Evolutionary conservation across 2,329 filamentous ascomycete species (phyloP).

Genomic region (Penicillium paneum): DNA sequence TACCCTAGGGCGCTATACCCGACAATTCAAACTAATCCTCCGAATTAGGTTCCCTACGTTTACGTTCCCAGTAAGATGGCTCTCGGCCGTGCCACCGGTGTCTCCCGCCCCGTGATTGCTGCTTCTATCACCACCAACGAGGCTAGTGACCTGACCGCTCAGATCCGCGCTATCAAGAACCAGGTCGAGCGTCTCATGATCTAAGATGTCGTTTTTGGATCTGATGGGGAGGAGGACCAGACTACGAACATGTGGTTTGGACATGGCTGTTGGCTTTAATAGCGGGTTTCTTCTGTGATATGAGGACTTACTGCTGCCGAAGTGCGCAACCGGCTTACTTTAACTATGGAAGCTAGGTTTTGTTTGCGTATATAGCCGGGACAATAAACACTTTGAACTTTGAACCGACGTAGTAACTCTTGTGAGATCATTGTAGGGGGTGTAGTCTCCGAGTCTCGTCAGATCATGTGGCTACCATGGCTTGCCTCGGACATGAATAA

Average conservation of each 20-base stretch:
- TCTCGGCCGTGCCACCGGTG: conserved; percentile 84
- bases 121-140: conserved; percentile 89
- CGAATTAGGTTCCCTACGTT: conserved; percentile 56
- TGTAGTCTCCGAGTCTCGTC: background rate
- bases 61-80: conserved; percentile 76
- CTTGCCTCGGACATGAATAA: background rate
- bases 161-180: conserved; percentile 86
- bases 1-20: no score
- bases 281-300: background rate
- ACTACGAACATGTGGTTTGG: background rate
- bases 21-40: background rate
- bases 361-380: background rate
- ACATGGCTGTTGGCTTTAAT: background rate
- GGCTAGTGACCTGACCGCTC: conserved; percentile 77
- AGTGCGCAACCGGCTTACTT: background rate
- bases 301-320: background rate
- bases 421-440: background rate
- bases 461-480: background rate
- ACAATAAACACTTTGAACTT: conserved; percentile 7
- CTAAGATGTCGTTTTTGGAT: background rate
- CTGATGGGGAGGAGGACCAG: background rate
- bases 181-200: conserved; percentile 61
- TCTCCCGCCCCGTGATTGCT: conserved; percentile 81
- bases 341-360: background rate
- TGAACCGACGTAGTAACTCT: background rate